These are phyloP conservation scores for Helminthosporium solani DNA, from an alignment of 2,329 filamentous ascomycete species.

Conservation along the genomic window DNA sequence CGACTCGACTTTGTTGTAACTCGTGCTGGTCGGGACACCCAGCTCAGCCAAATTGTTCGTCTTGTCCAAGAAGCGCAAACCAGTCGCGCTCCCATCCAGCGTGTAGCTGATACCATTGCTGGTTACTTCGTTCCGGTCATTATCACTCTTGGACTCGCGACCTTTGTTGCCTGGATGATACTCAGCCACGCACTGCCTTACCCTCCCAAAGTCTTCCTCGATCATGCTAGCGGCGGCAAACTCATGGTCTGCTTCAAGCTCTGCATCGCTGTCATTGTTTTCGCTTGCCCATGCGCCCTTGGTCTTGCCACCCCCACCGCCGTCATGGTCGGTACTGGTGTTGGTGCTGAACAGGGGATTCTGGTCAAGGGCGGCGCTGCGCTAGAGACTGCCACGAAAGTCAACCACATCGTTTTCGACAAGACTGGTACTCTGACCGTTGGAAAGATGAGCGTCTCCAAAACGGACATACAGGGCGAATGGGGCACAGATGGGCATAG, in stretches of 20 bases:
- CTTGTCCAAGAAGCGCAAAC: conserved; percentile 98
- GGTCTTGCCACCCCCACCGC: conserved; percentile 93
- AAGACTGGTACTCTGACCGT: conserved; percentile 95
- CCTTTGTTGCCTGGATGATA: conserved; percentile 92
- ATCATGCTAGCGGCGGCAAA: conserved; percentile 79
- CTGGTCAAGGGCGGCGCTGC: conserved; percentile 96
- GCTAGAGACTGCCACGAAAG: conserved; percentile 83
- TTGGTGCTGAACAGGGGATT: conserved; percentile 93
- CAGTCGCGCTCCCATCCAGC: conserved; percentile 88
- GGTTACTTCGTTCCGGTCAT: conserved; percentile 94
- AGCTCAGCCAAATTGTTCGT: conserved; percentile 96
- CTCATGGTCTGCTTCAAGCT: conserved; percentile 97
- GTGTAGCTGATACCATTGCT: conserved; percentile 84
- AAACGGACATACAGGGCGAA: conserved; percentile 62
- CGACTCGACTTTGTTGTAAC: conserved; percentile 91
- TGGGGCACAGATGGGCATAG: conserved; percentile 72
- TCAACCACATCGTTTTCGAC: conserved; percentile 88
- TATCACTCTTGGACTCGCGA: conserved; percentile 76
- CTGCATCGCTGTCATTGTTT: conserved; percentile 97
- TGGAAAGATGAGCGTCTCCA: conserved; percentile 91
- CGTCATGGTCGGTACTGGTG: conserved; percentile 98
- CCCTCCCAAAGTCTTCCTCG: conserved; percentile 85
- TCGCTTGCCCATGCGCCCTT: conserved; percentile 96
- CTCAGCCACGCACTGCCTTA: conserved; percentile 80
- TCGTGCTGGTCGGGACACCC: conserved; percentile 88